A percentile compares a stretch with the other conserved stretches of the same genome.
Conservation (phyloP, 2,329 filamentous ascomycete genomes). For the Curvularia sp. region DNA sequence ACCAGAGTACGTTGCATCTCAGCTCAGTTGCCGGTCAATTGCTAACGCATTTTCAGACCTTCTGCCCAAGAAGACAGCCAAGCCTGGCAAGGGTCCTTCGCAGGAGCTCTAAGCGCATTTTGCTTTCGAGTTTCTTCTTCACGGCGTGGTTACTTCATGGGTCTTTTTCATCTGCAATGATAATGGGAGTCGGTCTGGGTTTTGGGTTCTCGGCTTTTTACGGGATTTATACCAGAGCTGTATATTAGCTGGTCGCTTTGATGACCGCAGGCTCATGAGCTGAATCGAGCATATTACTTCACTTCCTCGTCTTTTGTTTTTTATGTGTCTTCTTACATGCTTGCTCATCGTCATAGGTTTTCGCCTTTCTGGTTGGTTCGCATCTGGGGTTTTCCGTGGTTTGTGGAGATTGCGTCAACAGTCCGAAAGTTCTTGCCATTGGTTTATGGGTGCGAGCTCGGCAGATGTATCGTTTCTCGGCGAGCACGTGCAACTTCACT, state of each 20-base stretch:
- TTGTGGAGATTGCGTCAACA: background rate
- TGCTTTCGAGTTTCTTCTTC: slow-evolving; percentile 46
- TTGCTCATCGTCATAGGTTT: background rate
- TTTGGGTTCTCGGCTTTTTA: slow-evolving; percentile 62
- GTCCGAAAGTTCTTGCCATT: too few species aligned
- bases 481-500: background rate
- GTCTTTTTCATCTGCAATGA: slow-evolving; percentile 73
- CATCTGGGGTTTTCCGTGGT: background rate
- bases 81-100: slow-evolving; percentile 89
- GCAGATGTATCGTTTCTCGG: too few species aligned
- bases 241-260: slow-evolving; percentile 66
- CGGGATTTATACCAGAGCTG: slow-evolving; percentile 62
- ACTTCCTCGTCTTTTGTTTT: slow-evolving; percentile 9
- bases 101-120: slow-evolving; percentile 82
- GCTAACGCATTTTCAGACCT: slow-evolving; percentile 73
- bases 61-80: slow-evolving; percentile 98
- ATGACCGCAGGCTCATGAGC: slow-evolving; percentile 57
- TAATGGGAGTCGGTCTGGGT: slow-evolving; percentile 74
- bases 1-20: slow-evolving; percentile 78
- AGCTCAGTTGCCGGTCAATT: slow-evolving; percentile 9
- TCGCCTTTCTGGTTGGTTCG: background rate
- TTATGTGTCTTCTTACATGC: background rate
- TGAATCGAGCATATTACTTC: slow-evolving; percentile 50
- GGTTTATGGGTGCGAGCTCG: too few species aligned
- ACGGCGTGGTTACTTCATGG: slow-evolving; percentile 56